phyloP scores from a whole-genome alignment of 768 basidiomycete species.

The Podaxis pistillaris region DNA sequence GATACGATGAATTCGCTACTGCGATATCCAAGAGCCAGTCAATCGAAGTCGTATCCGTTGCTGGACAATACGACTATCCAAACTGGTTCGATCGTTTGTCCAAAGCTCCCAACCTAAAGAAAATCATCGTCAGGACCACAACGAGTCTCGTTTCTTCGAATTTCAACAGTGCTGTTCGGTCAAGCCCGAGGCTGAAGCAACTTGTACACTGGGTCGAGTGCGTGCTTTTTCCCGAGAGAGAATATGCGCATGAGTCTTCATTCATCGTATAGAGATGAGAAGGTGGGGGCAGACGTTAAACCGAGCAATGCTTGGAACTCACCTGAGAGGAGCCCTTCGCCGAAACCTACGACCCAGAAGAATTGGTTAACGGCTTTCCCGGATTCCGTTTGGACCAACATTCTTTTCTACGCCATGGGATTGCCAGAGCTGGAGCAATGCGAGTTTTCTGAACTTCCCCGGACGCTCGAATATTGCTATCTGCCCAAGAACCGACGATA shows the following conservation, averaged over 20 bases:
- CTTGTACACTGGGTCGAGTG: background rate
- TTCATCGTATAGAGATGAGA: background rate
- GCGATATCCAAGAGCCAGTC: background rate
- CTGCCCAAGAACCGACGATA: background rate
- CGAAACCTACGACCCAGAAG: background rate
- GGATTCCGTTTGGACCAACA: background rate
- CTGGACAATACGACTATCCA: background rate
- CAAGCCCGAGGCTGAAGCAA: background rate
- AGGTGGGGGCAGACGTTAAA: background rate
- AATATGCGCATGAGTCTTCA: background rate
- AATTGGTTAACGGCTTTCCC: background rate
- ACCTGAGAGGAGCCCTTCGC: background rate
- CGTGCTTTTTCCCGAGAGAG: background rate
- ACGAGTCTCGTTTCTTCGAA: background rate
- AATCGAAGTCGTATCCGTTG: background rate
- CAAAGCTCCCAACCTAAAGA: background rate
- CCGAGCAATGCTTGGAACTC: background rate
- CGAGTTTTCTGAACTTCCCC: background rate
- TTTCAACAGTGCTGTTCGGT: background rate
- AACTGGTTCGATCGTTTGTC: background rate
- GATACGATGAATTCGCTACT: background rate
- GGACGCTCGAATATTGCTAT: background rate
- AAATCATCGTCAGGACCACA: background rate
- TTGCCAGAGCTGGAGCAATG: constrained; percentile 1
- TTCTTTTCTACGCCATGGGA: constrained; percentile 9